Percentiles rank a stretch among this genome's conserved stretches.
Conservation (phyloP, 2,329 filamentous ascomycete genomes). For the Davidsoniella virescens region DNA sequence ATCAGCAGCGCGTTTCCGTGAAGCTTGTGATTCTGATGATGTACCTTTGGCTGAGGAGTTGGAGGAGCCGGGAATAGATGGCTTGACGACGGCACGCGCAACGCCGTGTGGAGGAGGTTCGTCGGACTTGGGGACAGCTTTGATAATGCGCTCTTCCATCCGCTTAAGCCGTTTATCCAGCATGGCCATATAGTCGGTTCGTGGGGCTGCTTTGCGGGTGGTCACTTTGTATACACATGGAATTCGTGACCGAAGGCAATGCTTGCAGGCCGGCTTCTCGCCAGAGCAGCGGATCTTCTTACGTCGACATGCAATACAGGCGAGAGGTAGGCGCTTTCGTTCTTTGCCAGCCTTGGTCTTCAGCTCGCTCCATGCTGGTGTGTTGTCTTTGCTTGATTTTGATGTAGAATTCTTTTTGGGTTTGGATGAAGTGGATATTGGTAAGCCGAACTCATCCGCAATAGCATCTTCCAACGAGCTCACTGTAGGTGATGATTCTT, state of each 20-base stretch:
- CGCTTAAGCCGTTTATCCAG: constrained; percentile 86
- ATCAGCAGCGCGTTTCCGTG: constrained; percentile 69
- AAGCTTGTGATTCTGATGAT: constrained; percentile 25
- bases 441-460: constrained; percentile 39
- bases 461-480: constrained; percentile 36
- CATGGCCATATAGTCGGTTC: constrained; percentile 99
- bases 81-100: constrained; percentile 70
- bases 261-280: constrained; percentile 94
- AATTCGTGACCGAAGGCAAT: constrained; percentile 80
- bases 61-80: constrained; percentile 44
- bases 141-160: constrained; percentile 97
- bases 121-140: constrained; percentile 79
- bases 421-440: constrained; percentile 16
- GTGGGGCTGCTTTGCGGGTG: constrained; percentile 77
- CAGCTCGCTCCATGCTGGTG: constrained; percentile 62
- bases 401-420: constrained; percentile 33
- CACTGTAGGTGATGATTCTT: constrained; percentile 23
- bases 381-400: constrained; percentile 32
- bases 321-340: constrained; percentile 76
- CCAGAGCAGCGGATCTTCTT: constrained; percentile 98
- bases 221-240: constrained; percentile 98
- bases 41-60: neutral
- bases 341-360: constrained; percentile 93
- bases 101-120: constrained; percentile 37
- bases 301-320: constrained; percentile 85